A percentile compares a stretch with the other conserved stretches of the same genome.
Evolutionary conservation across 2,329 filamentous ascomycete species (phyloP).

Genomic region (Ascocoryne sarcoides): DNA sequence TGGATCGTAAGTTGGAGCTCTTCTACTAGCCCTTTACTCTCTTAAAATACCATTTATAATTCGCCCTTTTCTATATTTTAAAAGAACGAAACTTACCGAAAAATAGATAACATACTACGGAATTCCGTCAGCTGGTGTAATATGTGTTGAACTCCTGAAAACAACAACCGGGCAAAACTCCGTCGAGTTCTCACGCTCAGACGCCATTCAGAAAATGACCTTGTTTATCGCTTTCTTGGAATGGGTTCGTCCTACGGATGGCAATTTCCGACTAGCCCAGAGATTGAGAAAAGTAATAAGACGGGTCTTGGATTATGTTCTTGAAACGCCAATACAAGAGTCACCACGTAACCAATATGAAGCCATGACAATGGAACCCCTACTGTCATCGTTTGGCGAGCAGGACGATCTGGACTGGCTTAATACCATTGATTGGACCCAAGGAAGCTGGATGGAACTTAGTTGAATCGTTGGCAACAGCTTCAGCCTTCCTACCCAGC

Average conservation of each 20-base stretch:
- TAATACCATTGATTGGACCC: conserved; percentile 25
- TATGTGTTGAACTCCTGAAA: conserved; percentile 25
- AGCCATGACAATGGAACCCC: conserved; percentile 10
- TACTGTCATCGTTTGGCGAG: conserved; percentile 11
- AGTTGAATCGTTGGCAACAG: no score
- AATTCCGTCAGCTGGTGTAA: conserved; percentile 22
- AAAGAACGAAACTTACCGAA: background rate
- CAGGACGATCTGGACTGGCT: conserved; percentile 22
- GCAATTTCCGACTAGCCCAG: conserved; percentile 22
- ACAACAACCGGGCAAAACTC: conserved; percentile 7
- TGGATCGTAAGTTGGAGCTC: conserved; percentile 20
- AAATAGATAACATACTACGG: conserved; percentile 18
- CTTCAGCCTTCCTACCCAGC: no score
- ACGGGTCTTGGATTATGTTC: conserved; percentile 21
- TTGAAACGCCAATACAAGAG: conserved; percentile 12
- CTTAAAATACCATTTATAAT: background rate
- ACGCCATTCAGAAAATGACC: conserved; percentile 24
- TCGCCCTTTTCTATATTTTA: no score
- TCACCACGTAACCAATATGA: background rate
- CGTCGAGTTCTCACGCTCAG: conserved; percentile 19
- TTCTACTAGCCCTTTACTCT: background rate
- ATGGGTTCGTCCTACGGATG: conserved; percentile 26
- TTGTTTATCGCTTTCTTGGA: conserved; percentile 26
- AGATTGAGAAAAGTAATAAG: conserved; percentile 18
- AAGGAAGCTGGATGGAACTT: conserved; percentile 22